Percentiles rank a stretch among this genome's conserved stretches.
Evolutionary conservation across 257 asterid species (phyloP).

Genomic region (Solanum tacnaense): DNA sequence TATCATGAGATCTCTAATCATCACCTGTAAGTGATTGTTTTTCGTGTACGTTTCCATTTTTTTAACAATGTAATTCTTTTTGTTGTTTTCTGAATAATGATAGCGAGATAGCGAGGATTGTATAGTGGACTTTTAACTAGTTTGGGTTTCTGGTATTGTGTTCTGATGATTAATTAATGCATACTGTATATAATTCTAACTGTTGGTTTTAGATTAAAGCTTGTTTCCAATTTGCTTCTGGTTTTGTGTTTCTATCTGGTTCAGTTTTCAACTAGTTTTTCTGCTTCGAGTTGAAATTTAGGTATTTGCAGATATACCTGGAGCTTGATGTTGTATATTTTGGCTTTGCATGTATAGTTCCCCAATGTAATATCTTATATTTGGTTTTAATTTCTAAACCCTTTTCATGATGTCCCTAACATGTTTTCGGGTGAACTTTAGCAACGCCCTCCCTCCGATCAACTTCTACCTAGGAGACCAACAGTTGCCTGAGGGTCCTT

Average conservation of each 20-base stretch:
- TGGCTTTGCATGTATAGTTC: not conserved
- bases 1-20: constrained; percentile 70
- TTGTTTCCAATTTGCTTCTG: not conserved
- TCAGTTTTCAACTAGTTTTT: not conserved
- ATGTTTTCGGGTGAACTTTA: not conserved
- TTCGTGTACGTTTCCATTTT: not conserved
- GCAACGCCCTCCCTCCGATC: not conserved
- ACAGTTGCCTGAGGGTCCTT: not conserved
- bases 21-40: constrained; percentile 44
- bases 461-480: not conserved
- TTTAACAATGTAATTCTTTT: not conserved
- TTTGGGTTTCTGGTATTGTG: not conserved
- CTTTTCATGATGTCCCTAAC: not conserved
- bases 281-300: not conserved
- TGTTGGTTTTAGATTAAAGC: not conserved
- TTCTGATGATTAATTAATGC: not conserved
- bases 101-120: not conserved
- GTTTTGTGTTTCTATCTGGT: not conserved
- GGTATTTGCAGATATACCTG: not conserved
- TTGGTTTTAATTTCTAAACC: not conserved
- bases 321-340: not conserved
- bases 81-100: not conserved
- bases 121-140: not conserved
- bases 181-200: not conserved
- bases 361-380: not conserved